These are phyloP conservation scores for Saccharomycopsis lassenensis DNA, from an alignment of 805 yeast species.

Conservation along the genomic window DNA sequence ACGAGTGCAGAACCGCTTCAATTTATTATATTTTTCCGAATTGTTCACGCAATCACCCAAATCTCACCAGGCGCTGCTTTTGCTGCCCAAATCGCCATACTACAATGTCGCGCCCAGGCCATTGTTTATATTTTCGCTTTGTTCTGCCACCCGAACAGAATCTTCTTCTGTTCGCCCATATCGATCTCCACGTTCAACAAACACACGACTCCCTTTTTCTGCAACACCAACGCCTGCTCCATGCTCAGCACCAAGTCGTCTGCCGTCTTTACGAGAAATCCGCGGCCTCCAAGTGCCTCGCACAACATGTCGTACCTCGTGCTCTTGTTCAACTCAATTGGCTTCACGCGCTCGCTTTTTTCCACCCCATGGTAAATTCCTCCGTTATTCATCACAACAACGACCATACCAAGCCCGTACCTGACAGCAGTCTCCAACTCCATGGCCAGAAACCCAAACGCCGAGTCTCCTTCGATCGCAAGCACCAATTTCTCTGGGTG, in stretches of 20 bases:
- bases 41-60: no score
- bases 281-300: conserved; percentile 44
- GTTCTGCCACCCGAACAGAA: conserved; percentile 59
- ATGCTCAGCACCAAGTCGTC: conserved; percentile 29
- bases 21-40: no score
- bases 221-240: conserved; percentile 19
- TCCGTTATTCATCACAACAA: conserved; percentile 61
- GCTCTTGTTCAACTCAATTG: conserved; percentile 47
- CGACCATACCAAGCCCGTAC: conserved; percentile 38
- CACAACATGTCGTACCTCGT: conserved; percentile 50
- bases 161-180: conserved; percentile 41
- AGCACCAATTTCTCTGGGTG: conserved; percentile 35
- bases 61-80: no score
- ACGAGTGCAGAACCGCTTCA: no score
- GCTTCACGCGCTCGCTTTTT: conserved; percentile 29
- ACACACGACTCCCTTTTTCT: conserved; percentile 29
- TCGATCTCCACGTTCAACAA: conserved; percentile 59
- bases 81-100: no score
- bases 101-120: no score
- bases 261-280: conserved; percentile 33
- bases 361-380: conserved; percentile 62
- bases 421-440: conserved; percentile 64
- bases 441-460: conserved; percentile 65
- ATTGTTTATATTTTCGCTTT: no score
- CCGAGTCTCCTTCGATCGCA: conserved; percentile 66